A percentile compares a stretch with the other conserved stretches of the same genome.
Conservation (phyloP, 345 rosid species). For the Lumnitzera racemosa region DNA sequence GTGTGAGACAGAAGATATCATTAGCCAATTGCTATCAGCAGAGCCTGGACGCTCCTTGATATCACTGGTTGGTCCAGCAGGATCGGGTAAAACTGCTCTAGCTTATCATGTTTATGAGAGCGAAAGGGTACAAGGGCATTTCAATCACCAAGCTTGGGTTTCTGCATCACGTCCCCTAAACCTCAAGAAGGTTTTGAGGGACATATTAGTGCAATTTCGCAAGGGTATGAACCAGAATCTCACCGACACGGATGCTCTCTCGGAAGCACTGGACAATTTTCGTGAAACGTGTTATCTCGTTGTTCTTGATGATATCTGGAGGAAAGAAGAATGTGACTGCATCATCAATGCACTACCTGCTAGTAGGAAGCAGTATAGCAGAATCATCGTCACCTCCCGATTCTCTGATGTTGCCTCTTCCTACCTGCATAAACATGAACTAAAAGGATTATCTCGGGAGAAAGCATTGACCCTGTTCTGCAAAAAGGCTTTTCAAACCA, state of each 20-base stretch:
- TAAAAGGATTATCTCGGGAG: background rate
- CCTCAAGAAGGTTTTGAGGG: slow-evolving; percentile 9
- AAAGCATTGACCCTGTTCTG: slow-evolving; percentile 5
- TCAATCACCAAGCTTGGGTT: slow-evolving; percentile 10
- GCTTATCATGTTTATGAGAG: slow-evolving; percentile 11
- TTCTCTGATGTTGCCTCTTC: background rate
- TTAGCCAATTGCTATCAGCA: slow-evolving; percentile 5
- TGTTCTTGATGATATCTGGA: slow-evolving; percentile 16
- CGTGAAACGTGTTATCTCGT: background rate
- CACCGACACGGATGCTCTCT: background rate
- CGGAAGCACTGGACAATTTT: background rate
- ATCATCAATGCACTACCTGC: background rate
- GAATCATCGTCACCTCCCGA: slow-evolving; percentile 8
- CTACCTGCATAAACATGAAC: background rate
- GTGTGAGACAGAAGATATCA: background rate
- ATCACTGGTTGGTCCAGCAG: slow-evolving; percentile 10
- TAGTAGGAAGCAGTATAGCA: background rate
- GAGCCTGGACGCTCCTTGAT: background rate
- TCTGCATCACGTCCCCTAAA: slow-evolving; percentile 6
- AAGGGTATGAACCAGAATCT: background rate
- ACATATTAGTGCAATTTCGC: slow-evolving; percentile 2
- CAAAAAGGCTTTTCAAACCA: slow-evolving; percentile 3
- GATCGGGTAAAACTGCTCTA: slow-evolving; percentile 16
- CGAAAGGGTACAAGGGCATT: slow-evolving; percentile 6
- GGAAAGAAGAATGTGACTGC: background rate